phyloP scores from a whole-genome alignment of 371 early-diverging fungal species.

The Haplosporangium sp. region DNA sequence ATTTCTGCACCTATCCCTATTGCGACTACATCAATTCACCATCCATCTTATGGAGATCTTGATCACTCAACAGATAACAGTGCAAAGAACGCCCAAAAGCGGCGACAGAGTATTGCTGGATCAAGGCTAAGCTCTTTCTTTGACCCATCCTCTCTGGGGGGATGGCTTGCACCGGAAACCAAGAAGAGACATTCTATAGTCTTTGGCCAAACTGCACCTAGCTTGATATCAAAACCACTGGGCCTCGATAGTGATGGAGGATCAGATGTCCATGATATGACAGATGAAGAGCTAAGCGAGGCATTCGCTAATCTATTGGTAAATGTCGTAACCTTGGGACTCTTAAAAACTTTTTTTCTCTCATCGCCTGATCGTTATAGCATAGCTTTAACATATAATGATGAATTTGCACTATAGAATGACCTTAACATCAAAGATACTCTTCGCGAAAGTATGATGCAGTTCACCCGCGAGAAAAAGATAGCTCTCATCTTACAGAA shows the following conservation, averaged over 20 bases:
- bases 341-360: background rate
- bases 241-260: slow-evolving; percentile 17
- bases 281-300: slow-evolving; percentile 52
- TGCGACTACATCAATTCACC: slow-evolving; percentile 47
- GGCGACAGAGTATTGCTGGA: slow-evolving; percentile 52
- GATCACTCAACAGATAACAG: slow-evolving; percentile 22
- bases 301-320: slow-evolving; percentile 48
- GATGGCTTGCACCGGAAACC: slow-evolving; percentile 44
- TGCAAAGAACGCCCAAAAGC: slow-evolving; percentile 25
- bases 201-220: slow-evolving; percentile 35
- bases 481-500: slow-evolving; percentile 65
- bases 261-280: slow-evolving; percentile 34
- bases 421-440: slow-evolving; percentile 71
- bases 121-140: slow-evolving; percentile 56
- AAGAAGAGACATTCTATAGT: slow-evolving; percentile 45
- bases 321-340: background rate
- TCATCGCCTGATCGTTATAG: background rate
- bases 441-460: slow-evolving; percentile 62
- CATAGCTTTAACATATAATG: background rate
- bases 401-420: slow-evolving; percentile 48
- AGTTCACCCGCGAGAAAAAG: slow-evolving; percentile 63
- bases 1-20: slow-evolving; percentile 53
- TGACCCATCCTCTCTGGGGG: slow-evolving; percentile 48
- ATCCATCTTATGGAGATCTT: slow-evolving; percentile 30
- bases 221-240: slow-evolving; percentile 29